Conservation (phyloP, 179 eudicot genomes). For the Sideroxylon spinosum region DNA sequence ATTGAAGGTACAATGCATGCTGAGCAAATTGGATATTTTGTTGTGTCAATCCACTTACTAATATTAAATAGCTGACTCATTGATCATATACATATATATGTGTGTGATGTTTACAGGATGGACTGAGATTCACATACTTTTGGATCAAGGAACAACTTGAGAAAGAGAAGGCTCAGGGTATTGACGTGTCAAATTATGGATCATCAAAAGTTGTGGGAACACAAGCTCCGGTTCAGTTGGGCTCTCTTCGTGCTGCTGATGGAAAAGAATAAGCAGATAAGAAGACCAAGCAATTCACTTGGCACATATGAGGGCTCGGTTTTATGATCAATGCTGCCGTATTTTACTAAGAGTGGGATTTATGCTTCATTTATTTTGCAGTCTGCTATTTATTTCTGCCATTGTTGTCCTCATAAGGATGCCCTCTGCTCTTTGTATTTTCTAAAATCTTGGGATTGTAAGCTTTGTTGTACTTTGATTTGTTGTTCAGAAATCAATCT, state of each 20-base stretch:
- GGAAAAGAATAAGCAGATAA: constrained; percentile 65
- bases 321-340: not conserved
- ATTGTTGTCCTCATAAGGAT: not conserved
- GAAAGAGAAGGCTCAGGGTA: constrained; percentile 74
- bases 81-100: not conserved
- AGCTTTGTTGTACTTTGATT: not conserved
- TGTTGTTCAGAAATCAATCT: not conserved
- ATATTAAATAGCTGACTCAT: constrained; percentile 1
- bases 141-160: constrained; percentile 98
- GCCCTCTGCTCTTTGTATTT: not conserved
- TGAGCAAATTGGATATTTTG: not conserved
- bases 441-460: not conserved
- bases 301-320: not conserved
- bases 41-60: not conserved
- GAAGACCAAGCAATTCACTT: not conserved
- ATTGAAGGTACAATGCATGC: constrained; percentile 43
- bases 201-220: constrained; percentile 92
- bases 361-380: constrained; percentile 1
- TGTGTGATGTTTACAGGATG: constrained; percentile 50
- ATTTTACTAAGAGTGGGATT: not conserved
- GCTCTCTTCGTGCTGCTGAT: constrained; percentile 97
- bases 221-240: constrained; percentile 91
- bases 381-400: not conserved
- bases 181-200: constrained; percentile 65
- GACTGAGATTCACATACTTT: constrained; percentile 83